These are phyloP conservation scores for Penicillium paneum DNA, from an alignment of 2,329 filamentous ascomycete species.

Conservation along the genomic window DNA sequence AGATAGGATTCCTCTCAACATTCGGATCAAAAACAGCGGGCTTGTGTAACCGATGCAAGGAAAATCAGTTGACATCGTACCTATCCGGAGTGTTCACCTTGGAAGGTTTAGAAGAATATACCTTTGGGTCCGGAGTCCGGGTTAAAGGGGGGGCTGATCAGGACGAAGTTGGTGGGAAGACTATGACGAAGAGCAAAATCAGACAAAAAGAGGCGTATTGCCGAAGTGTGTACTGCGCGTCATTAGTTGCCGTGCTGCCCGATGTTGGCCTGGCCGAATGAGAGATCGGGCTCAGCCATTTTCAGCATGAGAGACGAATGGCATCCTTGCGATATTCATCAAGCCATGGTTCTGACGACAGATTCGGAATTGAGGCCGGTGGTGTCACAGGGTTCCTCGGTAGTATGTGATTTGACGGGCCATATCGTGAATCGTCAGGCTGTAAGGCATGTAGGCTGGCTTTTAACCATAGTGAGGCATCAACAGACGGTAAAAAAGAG, in stretches of 20 bases:
- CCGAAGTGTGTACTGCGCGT: constrained; percentile 14
- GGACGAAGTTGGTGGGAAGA: constrained; percentile 9
- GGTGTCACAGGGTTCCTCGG: constrained; percentile 23
- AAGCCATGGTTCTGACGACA: neutral
- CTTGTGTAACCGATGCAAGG: constrained; percentile 16
- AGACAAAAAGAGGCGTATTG: constrained; percentile 1
- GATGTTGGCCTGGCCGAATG: constrained; percentile 11
- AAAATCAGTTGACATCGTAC: constrained; percentile 3
- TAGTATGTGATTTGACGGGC: constrained; percentile 17
- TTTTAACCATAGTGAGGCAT: constrained; percentile 10
- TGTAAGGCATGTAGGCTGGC: constrained; percentile 21
- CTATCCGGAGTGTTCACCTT: neutral
- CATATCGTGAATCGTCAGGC: constrained; percentile 23
- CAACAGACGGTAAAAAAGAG: neutral
- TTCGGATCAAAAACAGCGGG: constrained; percentile 12
- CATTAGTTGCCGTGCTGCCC: constrained; percentile 20
- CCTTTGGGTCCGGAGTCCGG: neutral
- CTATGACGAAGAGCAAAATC: constrained; percentile 11
- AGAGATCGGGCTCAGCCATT: neutral
- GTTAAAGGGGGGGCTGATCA: constrained; percentile 19
- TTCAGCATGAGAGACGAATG: neutral
- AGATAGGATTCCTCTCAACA: neutral
- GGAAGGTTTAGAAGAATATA: neutral
- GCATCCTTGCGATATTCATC: neutral
- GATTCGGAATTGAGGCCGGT: constrained; percentile 9